These are phyloP conservation scores for Hypoxylon fragiforme DNA, from an alignment of 495 filamentous ascomycete species.

Conservation along the genomic window DNA sequence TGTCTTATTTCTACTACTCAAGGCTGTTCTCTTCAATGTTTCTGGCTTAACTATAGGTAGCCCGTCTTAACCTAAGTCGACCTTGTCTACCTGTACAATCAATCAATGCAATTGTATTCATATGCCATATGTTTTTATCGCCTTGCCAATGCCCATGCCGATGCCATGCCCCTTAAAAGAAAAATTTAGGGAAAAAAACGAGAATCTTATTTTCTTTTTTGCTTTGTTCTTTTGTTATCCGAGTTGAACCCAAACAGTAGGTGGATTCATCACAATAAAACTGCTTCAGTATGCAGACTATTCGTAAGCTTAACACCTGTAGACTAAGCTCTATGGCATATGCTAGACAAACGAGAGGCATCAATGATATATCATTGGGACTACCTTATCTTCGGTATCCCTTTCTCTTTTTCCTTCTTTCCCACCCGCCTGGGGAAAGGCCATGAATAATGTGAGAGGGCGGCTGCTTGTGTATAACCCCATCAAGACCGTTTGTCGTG, in stretches of 20 bases:
- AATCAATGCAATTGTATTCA: constrained; percentile 30
- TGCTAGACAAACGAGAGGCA: constrained; percentile 34
- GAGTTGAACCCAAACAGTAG: constrained; percentile 14
- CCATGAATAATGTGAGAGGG: constrained; percentile 17
- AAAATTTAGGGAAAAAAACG: constrained; percentile 8
- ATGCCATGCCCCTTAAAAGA: constrained; percentile 26
- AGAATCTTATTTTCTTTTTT: not conserved
- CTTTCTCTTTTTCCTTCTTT: constrained; percentile 9
- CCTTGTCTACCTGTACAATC: constrained; percentile 34
- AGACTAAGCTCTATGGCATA: constrained; percentile 13
- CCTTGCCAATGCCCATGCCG: constrained; percentile 22
- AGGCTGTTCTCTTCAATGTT: too few species aligned
- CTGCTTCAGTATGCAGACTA: constrained; percentile 10
- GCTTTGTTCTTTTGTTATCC: constrained; percentile 20
- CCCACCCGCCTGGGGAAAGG: constrained; percentile 8
- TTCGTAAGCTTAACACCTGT: constrained; percentile 22
- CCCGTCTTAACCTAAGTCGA: constrained; percentile 20
- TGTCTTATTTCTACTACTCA: too few species aligned
- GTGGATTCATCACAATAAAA: constrained; percentile 24
- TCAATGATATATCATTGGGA: constrained; percentile 33
- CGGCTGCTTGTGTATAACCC: constrained; percentile 5
- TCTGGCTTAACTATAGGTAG: constrained; percentile 22
- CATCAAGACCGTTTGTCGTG: not conserved
- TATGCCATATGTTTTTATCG: constrained; percentile 25
- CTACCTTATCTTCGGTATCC: constrained; percentile 1